phyloP scores from a whole-genome alignment of 192 early-diverging fungal genomes.

The Phlyctochytrium planicorne region DNA sequence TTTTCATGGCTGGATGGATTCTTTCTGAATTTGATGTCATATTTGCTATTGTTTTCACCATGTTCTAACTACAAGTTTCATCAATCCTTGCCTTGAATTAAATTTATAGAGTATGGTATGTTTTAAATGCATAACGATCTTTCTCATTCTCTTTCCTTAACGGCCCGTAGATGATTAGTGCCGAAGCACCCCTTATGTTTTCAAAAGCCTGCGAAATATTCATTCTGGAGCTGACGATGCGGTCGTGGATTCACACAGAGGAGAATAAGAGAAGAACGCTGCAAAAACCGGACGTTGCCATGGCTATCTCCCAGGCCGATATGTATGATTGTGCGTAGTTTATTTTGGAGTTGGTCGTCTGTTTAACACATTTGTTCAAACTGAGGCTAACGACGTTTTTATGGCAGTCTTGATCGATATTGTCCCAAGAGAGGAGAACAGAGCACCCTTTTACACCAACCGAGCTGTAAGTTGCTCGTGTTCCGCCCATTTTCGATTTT shows the following conservation, averaged over 20 bases:
- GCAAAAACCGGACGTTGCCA: slow-evolving; percentile 78
- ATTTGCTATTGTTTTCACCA: no score
- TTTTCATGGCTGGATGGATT: slow-evolving; percentile 1
- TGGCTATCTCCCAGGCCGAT: slow-evolving; percentile 84
- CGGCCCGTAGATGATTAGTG: slow-evolving; percentile 70
- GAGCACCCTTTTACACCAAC: background rate
- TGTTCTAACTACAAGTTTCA: no score
- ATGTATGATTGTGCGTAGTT: slow-evolving; percentile 94
- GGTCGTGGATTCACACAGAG: slow-evolving; percentile 87
- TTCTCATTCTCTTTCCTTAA: no score
- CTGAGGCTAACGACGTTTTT: background rate
- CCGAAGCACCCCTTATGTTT: slow-evolving; percentile 89
- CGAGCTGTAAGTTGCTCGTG: slow-evolving; percentile 18
- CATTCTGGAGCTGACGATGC: slow-evolving; percentile 78
- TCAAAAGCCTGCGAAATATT: slow-evolving; percentile 98
- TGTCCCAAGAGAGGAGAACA: slow-evolving; percentile 88
- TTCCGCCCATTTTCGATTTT: background rate
- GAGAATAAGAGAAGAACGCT: slow-evolving; percentile 95
- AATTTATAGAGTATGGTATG: no score
- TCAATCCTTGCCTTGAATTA: no score
- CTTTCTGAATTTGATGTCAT: slow-evolving; percentile 3
- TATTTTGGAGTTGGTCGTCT: slow-evolving; percentile 11
- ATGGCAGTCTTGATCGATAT: slow-evolving; percentile 84
- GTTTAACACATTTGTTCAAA: background rate
- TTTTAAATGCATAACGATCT: no score